A percentile compares a stretch with the other conserved stretches of the same genome.
These are phyloP conservation scores for Simmondsia chinensis DNA, from an alignment of 148 eudicot species.

Conservation along the genomic window DNA sequence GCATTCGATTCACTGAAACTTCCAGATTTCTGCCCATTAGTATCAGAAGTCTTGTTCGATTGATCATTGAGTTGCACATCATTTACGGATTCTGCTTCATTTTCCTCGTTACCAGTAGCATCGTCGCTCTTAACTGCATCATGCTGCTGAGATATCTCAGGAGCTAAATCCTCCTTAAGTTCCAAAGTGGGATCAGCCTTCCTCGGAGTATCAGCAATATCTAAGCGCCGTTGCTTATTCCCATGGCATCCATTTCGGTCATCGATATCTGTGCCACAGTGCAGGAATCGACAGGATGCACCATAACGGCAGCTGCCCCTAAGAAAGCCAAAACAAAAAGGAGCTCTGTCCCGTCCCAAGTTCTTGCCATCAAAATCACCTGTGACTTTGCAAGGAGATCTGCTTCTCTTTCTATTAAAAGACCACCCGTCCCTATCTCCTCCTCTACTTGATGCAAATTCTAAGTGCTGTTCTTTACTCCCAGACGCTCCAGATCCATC, in stretches of 20 bases:
- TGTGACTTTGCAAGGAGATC: conserved; percentile 23
- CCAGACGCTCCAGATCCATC: too few relatives aligned
- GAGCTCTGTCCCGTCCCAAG: too few relatives aligned
- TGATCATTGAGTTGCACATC: too few relatives aligned
- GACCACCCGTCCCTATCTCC: background rate
- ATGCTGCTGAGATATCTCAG: conserved; percentile 7
- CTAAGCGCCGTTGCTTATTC: conserved; percentile 4
- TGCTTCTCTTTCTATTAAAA: conserved; percentile 5
- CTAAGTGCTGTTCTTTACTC: conserved; percentile 3
- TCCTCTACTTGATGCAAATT: conserved; percentile 1
- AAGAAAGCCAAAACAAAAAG: too few relatives aligned
- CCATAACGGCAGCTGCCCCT: conserved; percentile 9
- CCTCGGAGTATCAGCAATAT: conserved; percentile 2
- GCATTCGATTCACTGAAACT: too few relatives aligned
- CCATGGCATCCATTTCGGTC: conserved; percentile 1
- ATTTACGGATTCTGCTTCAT: too few relatives aligned
- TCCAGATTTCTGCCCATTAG: too few relatives aligned
- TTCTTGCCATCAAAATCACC: too few relatives aligned
- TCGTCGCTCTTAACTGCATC: too few relatives aligned
- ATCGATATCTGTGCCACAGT: conserved; percentile 6
- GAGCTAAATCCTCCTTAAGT: background rate
- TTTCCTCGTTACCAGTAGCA: too few relatives aligned
- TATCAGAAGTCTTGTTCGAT: too few relatives aligned
- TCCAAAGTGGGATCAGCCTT: conserved; percentile 10
- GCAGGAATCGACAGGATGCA: too few relatives aligned